Evolutionary conservation across 371 early-diverging fungal species (phyloP).

Genomic region (Dinochytrium kinnereticum): DNA sequence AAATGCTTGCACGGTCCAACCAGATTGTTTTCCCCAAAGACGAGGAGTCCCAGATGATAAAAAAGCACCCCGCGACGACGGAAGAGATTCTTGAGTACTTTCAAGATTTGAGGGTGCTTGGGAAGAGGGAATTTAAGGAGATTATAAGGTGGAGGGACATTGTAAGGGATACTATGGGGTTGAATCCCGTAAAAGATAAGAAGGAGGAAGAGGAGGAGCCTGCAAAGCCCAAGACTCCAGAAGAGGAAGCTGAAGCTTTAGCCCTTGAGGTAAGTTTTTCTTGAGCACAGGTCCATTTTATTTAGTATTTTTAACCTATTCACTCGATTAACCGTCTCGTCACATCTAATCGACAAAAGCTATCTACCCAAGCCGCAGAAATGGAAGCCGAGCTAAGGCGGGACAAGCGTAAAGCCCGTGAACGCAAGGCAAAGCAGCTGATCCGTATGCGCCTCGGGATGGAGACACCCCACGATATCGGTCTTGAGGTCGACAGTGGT

Average conservation of each 20-base stretch:
- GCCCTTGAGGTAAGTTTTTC: conserved; percentile 33
- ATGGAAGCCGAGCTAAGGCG: conserved; percentile 63
- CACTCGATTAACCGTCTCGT: not conserved
- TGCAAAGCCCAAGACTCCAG: conserved; percentile 61
- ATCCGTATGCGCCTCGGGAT: conserved; percentile 90
- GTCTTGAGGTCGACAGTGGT: conserved; percentile 57
- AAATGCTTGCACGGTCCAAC: conserved; percentile 76
- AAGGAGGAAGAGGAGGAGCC: conserved; percentile 56
- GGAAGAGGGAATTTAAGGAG: conserved; percentile 88
- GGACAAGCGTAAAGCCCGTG: conserved; percentile 54
- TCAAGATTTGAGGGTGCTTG: conserved; percentile 90
- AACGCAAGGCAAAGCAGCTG: conserved; percentile 71
- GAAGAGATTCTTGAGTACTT: conserved; percentile 79
- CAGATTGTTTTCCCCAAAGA: conserved; percentile 69
- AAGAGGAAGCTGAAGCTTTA: conserved; percentile 48
- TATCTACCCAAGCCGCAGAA: conserved; percentile 53
- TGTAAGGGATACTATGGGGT: conserved; percentile 67
- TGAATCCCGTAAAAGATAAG: conserved; percentile 47
- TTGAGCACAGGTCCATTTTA: too few species aligned
- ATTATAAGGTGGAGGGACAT: conserved; percentile 87
- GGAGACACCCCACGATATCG: conserved; percentile 85
- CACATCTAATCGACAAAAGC: not conserved
- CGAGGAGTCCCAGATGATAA: conserved; percentile 57
- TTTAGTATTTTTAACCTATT: too few species aligned
- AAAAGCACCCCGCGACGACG: conserved; percentile 72